Base-by-base conservation (phyloP, 345 rosid genomes). In the Euphorbia tirucalli region DNA sequence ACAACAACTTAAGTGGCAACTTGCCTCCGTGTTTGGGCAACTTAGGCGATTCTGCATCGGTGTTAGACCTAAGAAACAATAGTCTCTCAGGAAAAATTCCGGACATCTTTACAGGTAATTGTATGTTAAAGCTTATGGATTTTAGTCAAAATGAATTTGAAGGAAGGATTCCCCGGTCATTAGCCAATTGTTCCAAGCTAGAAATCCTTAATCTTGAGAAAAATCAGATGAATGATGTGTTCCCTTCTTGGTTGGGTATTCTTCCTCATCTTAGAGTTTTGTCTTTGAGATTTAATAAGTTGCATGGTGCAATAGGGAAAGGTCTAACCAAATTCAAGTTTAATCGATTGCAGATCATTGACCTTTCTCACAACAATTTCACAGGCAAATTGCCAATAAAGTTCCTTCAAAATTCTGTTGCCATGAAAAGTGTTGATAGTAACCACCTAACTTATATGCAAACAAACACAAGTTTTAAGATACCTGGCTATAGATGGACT, bases 1-100 rank as follows among this genome's bases (percentile, higher is more conserved):
- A 7, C 32, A 71, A 71, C 68, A 50, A 18, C 49, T 52, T 71
- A 35, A 62, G 61, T 8, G 74, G 74, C 9, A n/a, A n/a, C 0
- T 10, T 61, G 15, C 68, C 68, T 6, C 74, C 11, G 14, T 71
- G 74, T 22, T 32, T 71, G 39, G 49, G 46, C 5, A 49, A n/a
- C n/a, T n/a, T n/a, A n/a, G n/a, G n/a, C n/a, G n/a, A 50, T 15
- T n/a, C 24, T 3, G 11, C 32, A 9, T 14, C 3, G 5, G 46
- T 62, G 4, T 4, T 71, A 22, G 10, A 15, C 52, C 39, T 39
- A 0, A 1, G 27, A 9, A 27, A 27, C 75, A 72, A 72, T 16
- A 21, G 15, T 16, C 19, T 72, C 39, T 8, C n/a, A 0, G 75
- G 69, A 21, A 19, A 9, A 14, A 43, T 69, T 58, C 55, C 73